Conservation (phyloP, 164 flowering plant genomes). For the Vitis riparia region DNA sequence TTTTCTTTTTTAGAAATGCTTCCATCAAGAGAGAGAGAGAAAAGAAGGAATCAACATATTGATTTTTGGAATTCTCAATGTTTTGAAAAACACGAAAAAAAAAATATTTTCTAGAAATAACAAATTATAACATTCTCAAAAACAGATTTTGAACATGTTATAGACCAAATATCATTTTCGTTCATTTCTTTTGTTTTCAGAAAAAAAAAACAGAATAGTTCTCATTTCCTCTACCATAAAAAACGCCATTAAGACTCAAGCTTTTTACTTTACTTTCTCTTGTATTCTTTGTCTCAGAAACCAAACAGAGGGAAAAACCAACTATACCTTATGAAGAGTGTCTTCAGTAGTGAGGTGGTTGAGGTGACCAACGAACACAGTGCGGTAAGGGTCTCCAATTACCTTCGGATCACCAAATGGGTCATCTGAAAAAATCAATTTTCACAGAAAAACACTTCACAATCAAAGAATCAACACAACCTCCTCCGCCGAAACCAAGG, state of each 20-base stretch:
- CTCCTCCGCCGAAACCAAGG: neutral
- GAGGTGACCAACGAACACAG: slow-evolving; percentile 81
- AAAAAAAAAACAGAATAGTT: neutral
- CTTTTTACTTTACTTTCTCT: too few species aligned
- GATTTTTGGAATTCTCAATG: too few species aligned
- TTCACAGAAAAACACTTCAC: neutral
- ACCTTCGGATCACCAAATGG: slow-evolving; percentile 86
- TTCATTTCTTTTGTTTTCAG: neutral
- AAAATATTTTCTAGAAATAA: too few species aligned
- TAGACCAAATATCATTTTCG: too few species aligned
- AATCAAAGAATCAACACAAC: neutral
- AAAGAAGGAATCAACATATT: too few species aligned
- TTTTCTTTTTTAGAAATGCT: too few species aligned
- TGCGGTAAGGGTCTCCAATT: slow-evolving; percentile 82
- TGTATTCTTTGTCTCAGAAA: neutral
- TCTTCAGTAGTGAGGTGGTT: slow-evolving; percentile 73
- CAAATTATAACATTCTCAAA: too few species aligned
- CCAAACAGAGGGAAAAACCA: neutral
- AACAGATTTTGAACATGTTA: too few species aligned
- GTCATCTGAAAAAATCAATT: slow-evolving; percentile 52
- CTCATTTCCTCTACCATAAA: too few species aligned
- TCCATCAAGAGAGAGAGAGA: too few species aligned
- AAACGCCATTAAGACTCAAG: too few species aligned
- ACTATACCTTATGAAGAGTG: slow-evolving; percentile 61
- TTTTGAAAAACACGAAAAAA: too few species aligned